Conservation (phyloP, 306 rosid genomes). For the Trichosanthes truncata region DNA sequence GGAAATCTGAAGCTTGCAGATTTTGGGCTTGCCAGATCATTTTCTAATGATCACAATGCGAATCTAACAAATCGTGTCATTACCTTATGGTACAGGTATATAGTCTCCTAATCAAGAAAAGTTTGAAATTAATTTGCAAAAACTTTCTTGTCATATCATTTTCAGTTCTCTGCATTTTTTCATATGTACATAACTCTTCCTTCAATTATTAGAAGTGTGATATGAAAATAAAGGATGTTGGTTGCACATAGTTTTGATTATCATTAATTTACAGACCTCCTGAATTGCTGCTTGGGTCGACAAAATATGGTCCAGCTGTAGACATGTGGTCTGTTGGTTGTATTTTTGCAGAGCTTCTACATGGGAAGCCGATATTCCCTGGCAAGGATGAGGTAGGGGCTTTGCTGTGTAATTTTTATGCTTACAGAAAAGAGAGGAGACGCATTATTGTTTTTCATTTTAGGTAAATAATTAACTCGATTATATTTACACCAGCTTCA, state of each 20-base stretch:
- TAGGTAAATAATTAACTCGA: background rate
- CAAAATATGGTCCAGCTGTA: slow-evolving; percentile 47
- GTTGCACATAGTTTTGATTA: background rate
- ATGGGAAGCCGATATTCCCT: slow-evolving; percentile 46
- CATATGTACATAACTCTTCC: background rate
- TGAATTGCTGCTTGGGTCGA: slow-evolving; percentile 43
- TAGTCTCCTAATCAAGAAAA: background rate
- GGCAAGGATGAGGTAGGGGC: slow-evolving; percentile 47
- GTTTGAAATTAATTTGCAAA: background rate
- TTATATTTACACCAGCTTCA: background rate
- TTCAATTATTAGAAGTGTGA: background rate
- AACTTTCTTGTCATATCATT: background rate
- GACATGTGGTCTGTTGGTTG: slow-evolving; percentile 57
- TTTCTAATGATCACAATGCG: slow-evolving; percentile 46
- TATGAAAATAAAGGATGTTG: background rate
- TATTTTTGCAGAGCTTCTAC: slow-evolving; percentile 48
- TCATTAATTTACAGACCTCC: slow-evolving; percentile 31
- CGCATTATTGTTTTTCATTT: background rate
- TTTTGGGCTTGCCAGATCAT: slow-evolving; percentile 50
- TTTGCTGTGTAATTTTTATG: background rate
- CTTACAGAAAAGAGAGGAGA: background rate
- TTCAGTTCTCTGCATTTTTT: background rate
- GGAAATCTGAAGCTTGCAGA: slow-evolving; percentile 54
- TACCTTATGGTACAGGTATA: slow-evolving; percentile 47
- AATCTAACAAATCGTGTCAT: slow-evolving; percentile 49